phyloP scores from a whole-genome alignment of 192 early-diverging fungal genomes.

The Podila minutissima region DNA sequence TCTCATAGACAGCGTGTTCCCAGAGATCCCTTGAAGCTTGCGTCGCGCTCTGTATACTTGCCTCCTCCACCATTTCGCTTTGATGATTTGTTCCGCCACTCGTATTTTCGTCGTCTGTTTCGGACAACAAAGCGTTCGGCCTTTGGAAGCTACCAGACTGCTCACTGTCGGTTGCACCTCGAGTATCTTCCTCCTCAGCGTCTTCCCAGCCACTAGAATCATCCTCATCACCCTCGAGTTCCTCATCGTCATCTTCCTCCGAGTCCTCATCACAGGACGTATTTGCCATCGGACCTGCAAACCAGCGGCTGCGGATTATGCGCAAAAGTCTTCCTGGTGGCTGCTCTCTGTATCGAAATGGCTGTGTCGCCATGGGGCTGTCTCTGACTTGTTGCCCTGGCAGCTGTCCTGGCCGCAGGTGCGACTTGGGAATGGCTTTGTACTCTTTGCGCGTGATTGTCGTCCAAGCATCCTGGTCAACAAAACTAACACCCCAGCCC shows the following conservation, averaged over 20 bases:
- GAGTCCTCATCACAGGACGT: conserved; percentile 37
- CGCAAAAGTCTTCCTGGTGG: conserved; percentile 22
- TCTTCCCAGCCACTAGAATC: conserved; percentile 10
- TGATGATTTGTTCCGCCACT: too few relatives aligned
- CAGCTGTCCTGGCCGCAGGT: conserved; percentile 25
- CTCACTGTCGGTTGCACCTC: neutral
- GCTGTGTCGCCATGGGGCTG: conserved; percentile 24
- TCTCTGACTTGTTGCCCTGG: conserved; percentile 32
- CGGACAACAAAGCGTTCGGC: too few relatives aligned
- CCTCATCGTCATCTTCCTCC: conserved; percentile 24
- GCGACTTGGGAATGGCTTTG: conserved; percentile 27
- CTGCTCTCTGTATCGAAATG: conserved; percentile 13
- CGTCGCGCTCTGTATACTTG: too few relatives aligned
- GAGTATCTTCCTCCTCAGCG: conserved; percentile 3
- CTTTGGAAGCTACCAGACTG: too few relatives aligned
- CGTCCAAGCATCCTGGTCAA: conserved; percentile 16
- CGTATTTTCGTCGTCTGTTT: too few relatives aligned
- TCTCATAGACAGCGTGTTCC: too few relatives aligned
- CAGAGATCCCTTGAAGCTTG: too few relatives aligned
- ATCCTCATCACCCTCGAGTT: conserved; percentile 17
- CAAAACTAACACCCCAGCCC: conserved; percentile 38
- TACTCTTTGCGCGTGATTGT: conserved; percentile 20
- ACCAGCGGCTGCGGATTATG: conserved; percentile 31
- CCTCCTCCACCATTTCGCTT: too few relatives aligned
- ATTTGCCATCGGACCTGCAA: conserved; percentile 23